Conservation (phyloP, 495 filamentous ascomycete genomes). For the Xylaria grammica region DNA sequence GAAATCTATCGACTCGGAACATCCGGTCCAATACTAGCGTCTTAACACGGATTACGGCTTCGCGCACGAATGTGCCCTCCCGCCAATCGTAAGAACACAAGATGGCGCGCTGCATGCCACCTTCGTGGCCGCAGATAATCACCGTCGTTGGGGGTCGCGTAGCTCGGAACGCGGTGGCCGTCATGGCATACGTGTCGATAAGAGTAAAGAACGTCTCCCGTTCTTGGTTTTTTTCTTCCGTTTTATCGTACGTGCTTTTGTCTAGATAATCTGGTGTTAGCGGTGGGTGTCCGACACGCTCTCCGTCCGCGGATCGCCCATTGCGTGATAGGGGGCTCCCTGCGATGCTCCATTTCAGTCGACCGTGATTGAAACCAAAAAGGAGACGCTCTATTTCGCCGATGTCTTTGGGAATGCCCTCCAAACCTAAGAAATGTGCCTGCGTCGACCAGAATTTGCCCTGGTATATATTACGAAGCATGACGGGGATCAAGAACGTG, state of each 20-base stretch:
- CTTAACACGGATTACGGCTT: constrained; percentile 45
- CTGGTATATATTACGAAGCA: constrained; percentile 4
- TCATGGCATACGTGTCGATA: constrained; percentile 46
- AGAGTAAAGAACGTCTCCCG: constrained; percentile 36
- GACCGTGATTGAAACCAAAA: constrained; percentile 30
- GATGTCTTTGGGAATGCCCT: constrained; percentile 30
- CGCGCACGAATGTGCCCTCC: constrained; percentile 36
- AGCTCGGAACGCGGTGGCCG: constrained; percentile 43
- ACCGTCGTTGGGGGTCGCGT: constrained; percentile 36
- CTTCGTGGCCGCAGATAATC: constrained; percentile 44
- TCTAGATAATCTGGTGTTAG: neutral
- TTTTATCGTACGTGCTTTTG: neutral
- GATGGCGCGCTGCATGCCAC: constrained; percentile 47
- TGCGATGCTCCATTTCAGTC: constrained; percentile 18
- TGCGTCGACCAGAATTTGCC: constrained; percentile 17
- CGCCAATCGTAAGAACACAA: constrained; percentile 43
- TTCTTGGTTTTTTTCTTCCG: neutral
- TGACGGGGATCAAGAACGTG: neutral
- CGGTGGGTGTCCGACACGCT: neutral
- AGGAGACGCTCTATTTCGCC: constrained; percentile 31
- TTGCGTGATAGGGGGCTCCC: constrained; percentile 1
- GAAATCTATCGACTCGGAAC: constrained; percentile 21
- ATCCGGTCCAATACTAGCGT: constrained; percentile 32
- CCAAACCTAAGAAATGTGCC: constrained; percentile 35
- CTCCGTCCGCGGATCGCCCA: neutral